Conservation (phyloP, 2,329 filamentous ascomycete genomes). For the Ramichloridium luteum region DNA sequence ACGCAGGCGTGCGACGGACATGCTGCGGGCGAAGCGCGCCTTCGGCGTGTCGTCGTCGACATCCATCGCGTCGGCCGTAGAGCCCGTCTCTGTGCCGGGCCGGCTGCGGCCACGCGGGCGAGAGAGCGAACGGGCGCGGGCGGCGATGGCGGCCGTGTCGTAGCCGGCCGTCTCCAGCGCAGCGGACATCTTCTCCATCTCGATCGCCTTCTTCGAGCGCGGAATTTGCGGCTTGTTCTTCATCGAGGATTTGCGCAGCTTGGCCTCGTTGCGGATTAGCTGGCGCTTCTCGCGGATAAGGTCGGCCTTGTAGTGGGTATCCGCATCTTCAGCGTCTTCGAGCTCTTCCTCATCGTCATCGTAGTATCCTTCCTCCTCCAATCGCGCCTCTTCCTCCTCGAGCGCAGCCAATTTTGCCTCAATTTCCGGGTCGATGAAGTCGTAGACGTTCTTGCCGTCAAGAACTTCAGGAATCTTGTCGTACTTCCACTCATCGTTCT, state of each 20-base stretch:
- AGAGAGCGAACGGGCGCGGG: conserved; percentile 59
- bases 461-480: conserved; percentile 91
- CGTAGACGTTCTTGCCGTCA: conserved; percentile 93
- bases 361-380: conserved; percentile 88
- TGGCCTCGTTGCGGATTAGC: conserved; percentile 84
- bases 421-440: conserved; percentile 95
- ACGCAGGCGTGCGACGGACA: conserved; percentile 53
- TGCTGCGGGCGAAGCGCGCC: conserved; percentile 39
- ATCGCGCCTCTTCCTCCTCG: conserved; percentile 88
- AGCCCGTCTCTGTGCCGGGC: conserved; percentile 36
- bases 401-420: conserved; percentile 81
- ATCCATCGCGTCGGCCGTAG: conserved; percentile 43
- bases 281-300: conserved; percentile 90
- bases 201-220: conserved; percentile 66
- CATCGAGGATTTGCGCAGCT: conserved; percentile 77
- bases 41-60: conserved; percentile 39
- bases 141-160: conserved; percentile 63
- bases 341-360: conserved; percentile 62
- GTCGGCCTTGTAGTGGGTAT: conserved; percentile 82
- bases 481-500: conserved; percentile 85
- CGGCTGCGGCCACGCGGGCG: conserved; percentile 58
- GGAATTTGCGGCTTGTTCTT: conserved; percentile 96
- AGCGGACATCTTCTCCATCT: conserved; percentile 74
- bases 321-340: conserved; percentile 78
- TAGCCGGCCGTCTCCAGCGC: conserved; percentile 76